Base-by-base conservation (phyloP, 140 eudicot species). In the Stevia rebaudiana region DNA sequence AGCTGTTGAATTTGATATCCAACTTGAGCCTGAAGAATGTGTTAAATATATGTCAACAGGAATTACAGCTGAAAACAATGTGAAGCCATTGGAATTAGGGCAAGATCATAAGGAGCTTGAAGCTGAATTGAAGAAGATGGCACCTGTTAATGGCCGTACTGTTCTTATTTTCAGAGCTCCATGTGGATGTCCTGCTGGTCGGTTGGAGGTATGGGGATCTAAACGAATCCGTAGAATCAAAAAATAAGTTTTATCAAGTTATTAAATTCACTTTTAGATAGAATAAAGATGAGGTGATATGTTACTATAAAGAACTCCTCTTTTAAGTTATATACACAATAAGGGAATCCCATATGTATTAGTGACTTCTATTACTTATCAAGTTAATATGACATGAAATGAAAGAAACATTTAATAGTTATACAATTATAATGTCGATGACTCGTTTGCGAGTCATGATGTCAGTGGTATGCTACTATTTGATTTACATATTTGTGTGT, bases 161-260 rank as follows among this genome's bases (percentile, higher is more conserved):
- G 85, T 82, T 62, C 74, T 82, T 8, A 65, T 82, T 51, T 82
- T 82, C 65, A 76, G 85, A 58, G 84, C 84, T 9, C 71, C 75
- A 0, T 82, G 88, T 57, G 88, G 88, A 19, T 82, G 88, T 58
- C 88, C 85, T 11, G 79, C 70, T 8, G 88, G 84, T n/a, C 63
- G 82, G 54, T 71, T 82, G 82, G 82, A 79, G 80, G 88, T 79
- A 15, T 76, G 80, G 82, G 85, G 88, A 12, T 56, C 76, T 40
- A 79, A 69, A 56, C 56, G 77, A 49, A 63, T 79, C 41, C 84
- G 81, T 40, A 78, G 81, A 25, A 71, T 82, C 59, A 82, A 78
- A 76, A 82, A 81, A 70, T 81, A 65, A 72, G 50, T 58, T 15
- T 44, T 1, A 48, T 17, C 48, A 3, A 53, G 17, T 53, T 6